A percentile compares a stretch with the other conserved stretches of the same genome.
These are phyloP conservation scores for Pyronema omphalodes DNA, from an alignment of 495 filamentous ascomycete species.

Conservation along the genomic window DNA sequence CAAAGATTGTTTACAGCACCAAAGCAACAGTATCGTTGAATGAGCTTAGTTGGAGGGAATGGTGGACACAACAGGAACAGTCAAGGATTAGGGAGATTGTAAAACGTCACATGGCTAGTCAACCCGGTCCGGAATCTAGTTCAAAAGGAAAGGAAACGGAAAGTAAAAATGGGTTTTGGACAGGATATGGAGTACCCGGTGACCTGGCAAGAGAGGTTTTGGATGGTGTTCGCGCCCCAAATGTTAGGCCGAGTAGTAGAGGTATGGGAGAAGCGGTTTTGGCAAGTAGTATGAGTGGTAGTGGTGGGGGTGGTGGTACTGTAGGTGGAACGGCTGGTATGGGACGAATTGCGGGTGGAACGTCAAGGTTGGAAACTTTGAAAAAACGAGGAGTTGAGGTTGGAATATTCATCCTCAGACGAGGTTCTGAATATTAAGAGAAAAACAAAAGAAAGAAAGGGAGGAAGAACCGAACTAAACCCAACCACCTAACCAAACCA, in stretches of 20 bases:
- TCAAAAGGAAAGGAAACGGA: slow-evolving; percentile 1
- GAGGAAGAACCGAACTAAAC: no score
- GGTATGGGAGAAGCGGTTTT: slow-evolving; percentile 24
- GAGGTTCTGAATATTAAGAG: slow-evolving; percentile 2
- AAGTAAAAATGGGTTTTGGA: slow-evolving; percentile 1
- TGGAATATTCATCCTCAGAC: slow-evolving; percentile 43
- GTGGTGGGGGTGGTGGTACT: slow-evolving; percentile 25
- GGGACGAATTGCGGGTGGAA: slow-evolving; percentile 29
- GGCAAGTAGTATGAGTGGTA: slow-evolving; percentile 20
- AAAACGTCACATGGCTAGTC: slow-evolving; percentile 38
- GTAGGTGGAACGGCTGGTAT: slow-evolving; percentile 24
- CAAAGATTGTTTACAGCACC: slow-evolving; percentile 30
- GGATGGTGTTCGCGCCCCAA: slow-evolving; percentile 34
- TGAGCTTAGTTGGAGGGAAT: slow-evolving; percentile 44
- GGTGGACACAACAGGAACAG: slow-evolving; percentile 56
- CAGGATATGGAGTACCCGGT: slow-evolving; percentile 20
- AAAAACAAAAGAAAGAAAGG: no score
- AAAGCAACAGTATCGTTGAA: slow-evolving; percentile 36
- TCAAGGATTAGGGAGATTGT: slow-evolving; percentile 44
- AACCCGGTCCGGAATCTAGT: slow-evolving; percentile 27
- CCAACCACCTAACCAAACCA: no score
- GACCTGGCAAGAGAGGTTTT: slow-evolving; percentile 43
- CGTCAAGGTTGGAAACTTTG: slow-evolving; percentile 18
- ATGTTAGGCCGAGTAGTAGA: slow-evolving; percentile 16
- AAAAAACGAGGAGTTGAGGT: slow-evolving; percentile 36